Evolutionary conservation across 331 rosid species (phyloP).

Genomic region (Acacia pycnantha): DNA sequence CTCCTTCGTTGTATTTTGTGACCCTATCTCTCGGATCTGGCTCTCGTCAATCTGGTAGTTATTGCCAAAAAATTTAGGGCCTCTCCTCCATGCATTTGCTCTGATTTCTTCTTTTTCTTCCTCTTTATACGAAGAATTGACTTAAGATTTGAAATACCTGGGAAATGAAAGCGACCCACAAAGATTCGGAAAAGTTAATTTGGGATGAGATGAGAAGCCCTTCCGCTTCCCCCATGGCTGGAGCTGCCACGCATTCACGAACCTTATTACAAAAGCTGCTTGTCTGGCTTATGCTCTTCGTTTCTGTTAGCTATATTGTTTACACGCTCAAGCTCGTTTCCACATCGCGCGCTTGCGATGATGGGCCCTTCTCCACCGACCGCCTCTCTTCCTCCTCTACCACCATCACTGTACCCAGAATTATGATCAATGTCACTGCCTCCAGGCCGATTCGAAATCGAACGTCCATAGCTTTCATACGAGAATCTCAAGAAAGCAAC

Average conservation of each 20-base stretch:
- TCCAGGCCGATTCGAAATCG: slow-evolving; percentile 12
- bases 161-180: slow-evolving; percentile 56
- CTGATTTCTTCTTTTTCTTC: background rate
- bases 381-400: slow-evolving; percentile 29
- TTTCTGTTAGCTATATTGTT: slow-evolving; percentile 63
- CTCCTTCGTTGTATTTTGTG: background rate
- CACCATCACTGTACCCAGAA: background rate
- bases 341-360: slow-evolving; percentile 48
- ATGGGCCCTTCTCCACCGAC: slow-evolving; percentile 39
- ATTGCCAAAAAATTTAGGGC: background rate
- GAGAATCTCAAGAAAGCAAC: slow-evolving; percentile 21
- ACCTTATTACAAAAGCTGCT: slow-evolving; percentile 48
- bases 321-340: slow-evolving; percentile 76
- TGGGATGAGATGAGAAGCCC: slow-evolving; percentile 60
- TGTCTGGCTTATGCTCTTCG: slow-evolving; percentile 70
- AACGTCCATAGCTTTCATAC: slow-evolving; percentile 12
- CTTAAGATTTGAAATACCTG: background rate
- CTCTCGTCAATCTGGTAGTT: background rate
- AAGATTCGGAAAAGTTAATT: slow-evolving; percentile 58
- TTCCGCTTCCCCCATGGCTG: slow-evolving; percentile 31
- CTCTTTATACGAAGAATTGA: background rate
- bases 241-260: slow-evolving; percentile 39
- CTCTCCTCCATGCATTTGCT: background rate
- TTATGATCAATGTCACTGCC: slow-evolving; percentile 19
- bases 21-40: background rate